Percentiles rank a stretch among this genome's conserved stretches.
phyloP scores from a whole-genome alignment of 345 rosid species.

The Leavenworthia alabamica region DNA sequence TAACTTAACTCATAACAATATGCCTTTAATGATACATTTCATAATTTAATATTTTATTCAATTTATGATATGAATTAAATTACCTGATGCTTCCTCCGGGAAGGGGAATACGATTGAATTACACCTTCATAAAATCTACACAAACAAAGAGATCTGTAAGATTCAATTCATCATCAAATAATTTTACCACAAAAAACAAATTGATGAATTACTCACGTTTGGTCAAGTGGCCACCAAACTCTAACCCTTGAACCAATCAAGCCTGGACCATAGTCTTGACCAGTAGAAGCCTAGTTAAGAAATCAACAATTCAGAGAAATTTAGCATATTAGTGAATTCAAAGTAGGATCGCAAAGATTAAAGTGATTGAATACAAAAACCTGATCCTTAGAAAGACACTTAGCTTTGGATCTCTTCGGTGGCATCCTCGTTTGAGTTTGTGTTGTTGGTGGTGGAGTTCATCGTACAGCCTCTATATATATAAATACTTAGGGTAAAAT shows the following conservation, averaged over 20 bases:
- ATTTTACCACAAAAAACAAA: background rate
- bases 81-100: slow-evolving; percentile 19
- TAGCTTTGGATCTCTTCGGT: slow-evolving; percentile 6
- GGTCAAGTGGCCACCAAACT: slow-evolving; percentile 29
- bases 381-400: slow-evolving; percentile 1
- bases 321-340: background rate
- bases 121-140: slow-evolving; percentile 21
- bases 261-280: background rate
- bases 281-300: background rate
- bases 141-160: slow-evolving; percentile 7
- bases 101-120: slow-evolving; percentile 1
- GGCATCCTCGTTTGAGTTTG: background rate
- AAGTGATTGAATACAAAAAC: background rate
- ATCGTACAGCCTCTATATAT: too few species aligned
- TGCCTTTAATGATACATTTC: background rate
- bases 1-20: background rate
- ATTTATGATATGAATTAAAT: background rate
- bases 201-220: slow-evolving; percentile 1
- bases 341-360: background rate
- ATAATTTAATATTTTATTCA: too few species aligned
- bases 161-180: background rate
- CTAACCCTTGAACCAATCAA: slow-evolving; percentile 15
- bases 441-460: background rate
- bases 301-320: background rate
- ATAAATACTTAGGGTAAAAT: background rate